Evolutionary conservation across 2,329 filamentous ascomycete genomes (phyloP), one percentile per base, ranked within the genome.

Genomic region (Chrysoporthe cubensis): DNA sequence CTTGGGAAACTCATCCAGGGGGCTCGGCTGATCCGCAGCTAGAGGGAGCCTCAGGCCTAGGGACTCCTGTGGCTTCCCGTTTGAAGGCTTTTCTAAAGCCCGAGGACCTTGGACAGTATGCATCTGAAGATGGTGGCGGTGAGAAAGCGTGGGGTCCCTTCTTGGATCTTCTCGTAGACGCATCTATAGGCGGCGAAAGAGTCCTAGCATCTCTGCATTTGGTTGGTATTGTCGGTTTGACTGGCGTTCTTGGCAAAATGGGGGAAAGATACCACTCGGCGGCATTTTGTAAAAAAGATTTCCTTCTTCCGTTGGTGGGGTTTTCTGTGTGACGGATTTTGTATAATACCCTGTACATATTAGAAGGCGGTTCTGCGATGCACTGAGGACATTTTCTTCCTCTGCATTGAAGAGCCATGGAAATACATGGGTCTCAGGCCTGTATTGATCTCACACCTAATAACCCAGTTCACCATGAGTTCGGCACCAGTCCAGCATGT

Each of bases 261-360:
- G 8, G 37, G 40, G 8, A 43, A 43, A 62, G 32, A 62, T 62
- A 62, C 60, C 43, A 62, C 50, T 34, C 26, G 43, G 60, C 26
- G 16, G 61, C 16, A n/a, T 14, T 50, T 13, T 40, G 14, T 32
- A 62, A n/a, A 26, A 62, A 8, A 34, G 14, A 8, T n/a, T 52
- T 52, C n/a, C 18, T 14, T 43, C n/a, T 26, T 14, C 8, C 6
- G 44, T 54, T 44, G 34, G 34, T n/a, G 21, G 48, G 26, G 26
- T 26, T 26, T 54, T 9, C 37, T 13, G 13, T 37, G 60, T 34
- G 44, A 34, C 37, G n/a, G 16, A 13, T 7, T 62, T 64, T 43
- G 37, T 7, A 9, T 18, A 52, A 63, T 63, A 64, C 62, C 37
- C 62, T 64, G 62, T 64, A 64, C 48, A 63, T 63, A 63, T 21